These are phyloP conservation scores for Chaetomium cochliodes DNA, from an alignment of 495 filamentous ascomycete genomes.

Conservation along the genomic window DNA sequence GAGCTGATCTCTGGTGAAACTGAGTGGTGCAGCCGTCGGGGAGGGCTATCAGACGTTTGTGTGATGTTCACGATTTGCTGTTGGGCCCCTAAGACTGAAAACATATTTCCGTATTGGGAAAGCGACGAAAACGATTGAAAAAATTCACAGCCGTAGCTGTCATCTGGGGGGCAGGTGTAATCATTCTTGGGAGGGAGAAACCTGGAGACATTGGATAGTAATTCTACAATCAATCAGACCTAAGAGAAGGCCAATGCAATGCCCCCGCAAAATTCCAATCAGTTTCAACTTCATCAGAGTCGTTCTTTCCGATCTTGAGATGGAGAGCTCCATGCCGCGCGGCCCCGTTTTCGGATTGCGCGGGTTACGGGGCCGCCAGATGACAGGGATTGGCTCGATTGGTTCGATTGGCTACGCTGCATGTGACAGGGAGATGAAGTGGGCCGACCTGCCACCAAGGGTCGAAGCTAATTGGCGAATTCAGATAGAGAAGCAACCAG, in stretches of 20 bases:
- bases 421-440: neutral
- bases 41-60: no score
- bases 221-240: no score
- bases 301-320: constrained; percentile 3
- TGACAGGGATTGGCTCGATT: neutral
- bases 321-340: neutral
- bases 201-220: no score
- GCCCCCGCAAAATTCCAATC: no score
- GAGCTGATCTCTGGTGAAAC: neutral
- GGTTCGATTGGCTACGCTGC: neutral
- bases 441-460: no score
- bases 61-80: neutral
- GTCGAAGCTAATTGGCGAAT: neutral
- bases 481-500: neutral
- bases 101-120: constrained; percentile 17
- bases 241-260: no score
- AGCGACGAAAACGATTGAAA: neutral
- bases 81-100: constrained; percentile 5
- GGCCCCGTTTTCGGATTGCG: no score
- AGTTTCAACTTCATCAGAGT: neutral
- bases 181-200: no score
- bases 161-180: neutral
- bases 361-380: no score
- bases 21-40: neutral
- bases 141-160: neutral